Evolutionary conservation across 345 rosid species (phyloP).

Genomic region (Salix koriyanagi): DNA sequence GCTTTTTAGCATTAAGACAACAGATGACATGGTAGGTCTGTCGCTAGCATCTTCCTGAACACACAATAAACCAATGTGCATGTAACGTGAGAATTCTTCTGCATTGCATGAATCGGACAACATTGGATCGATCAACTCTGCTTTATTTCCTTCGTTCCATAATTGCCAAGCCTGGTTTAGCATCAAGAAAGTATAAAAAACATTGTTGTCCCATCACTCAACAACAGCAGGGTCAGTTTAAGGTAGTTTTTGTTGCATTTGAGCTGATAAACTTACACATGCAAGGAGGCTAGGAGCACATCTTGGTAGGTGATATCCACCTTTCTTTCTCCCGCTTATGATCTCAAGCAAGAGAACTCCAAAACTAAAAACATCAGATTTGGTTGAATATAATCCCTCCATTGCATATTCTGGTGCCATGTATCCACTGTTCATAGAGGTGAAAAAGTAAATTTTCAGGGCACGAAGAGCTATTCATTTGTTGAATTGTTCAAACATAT

Average conservation of each 20-base stretch:
- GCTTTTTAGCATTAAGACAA: slow-evolving; percentile 40
- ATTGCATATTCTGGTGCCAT: slow-evolving; percentile 55
- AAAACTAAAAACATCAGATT: slow-evolving; percentile 56
- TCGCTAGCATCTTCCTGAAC: slow-evolving; percentile 16
- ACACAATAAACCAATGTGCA: slow-evolving; percentile 13
- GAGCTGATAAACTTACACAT: slow-evolving; percentile 28
- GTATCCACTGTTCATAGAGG: slow-evolving; percentile 35
- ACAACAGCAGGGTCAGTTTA: too few species aligned
- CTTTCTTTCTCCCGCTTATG: slow-evolving; percentile 11
- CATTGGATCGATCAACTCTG: slow-evolving; percentile 3
- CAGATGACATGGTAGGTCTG: slow-evolving; percentile 47
- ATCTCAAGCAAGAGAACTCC: slow-evolving; percentile 57
- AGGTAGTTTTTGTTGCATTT: too few species aligned
- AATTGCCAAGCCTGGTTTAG: slow-evolving; percentile 7
- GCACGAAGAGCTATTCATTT: too few species aligned
- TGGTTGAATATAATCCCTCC: slow-evolving; percentile 43
- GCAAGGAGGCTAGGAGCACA: slow-evolving; percentile 28
- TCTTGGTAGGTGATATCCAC: slow-evolving; percentile 9
- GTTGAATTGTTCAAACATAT: too few species aligned
- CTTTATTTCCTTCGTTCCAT: slow-evolving; percentile 7
- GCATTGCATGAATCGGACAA: not conserved
- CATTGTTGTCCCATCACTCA: not conserved
- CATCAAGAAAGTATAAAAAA: not conserved
- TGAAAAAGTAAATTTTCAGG: too few species aligned
- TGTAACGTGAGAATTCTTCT: not conserved